Percentiles rank a stretch among this genome's conserved stretches.
phyloP scores from a whole-genome alignment of 2,329 filamentous ascomycete genomes.

The Botrytis tulipae region DNA sequence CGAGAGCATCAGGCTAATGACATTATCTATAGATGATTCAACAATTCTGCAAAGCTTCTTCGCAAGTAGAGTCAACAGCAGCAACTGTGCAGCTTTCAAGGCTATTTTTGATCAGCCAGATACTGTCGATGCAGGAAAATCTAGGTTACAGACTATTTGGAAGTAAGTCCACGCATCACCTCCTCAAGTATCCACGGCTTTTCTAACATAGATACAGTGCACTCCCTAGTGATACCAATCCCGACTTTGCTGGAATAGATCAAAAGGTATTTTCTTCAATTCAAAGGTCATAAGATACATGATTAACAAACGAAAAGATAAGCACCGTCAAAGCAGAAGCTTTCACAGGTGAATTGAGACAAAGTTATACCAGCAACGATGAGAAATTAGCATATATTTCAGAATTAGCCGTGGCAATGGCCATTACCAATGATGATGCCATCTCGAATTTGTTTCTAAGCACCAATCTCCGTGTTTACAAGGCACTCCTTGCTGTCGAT shows the following conservation, averaged over 20 bases:
- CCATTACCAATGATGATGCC: neutral
- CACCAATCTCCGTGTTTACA: conserved; percentile 5
- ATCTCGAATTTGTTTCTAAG: neutral
- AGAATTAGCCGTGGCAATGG: conserved; percentile 6
- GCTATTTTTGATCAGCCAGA: conserved; percentile 11
- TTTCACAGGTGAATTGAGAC: neutral
- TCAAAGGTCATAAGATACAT: neutral
- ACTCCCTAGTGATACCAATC: conserved; percentile 13
- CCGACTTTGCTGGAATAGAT: conserved; percentile 15
- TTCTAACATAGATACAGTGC: neutral
- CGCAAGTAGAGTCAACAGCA: neutral
- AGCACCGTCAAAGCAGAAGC: conserved; percentile 11
- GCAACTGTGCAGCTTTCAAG: conserved; percentile 13
- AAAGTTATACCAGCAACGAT: neutral
- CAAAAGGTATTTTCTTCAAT: neutral
- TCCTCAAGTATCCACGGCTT: neutral
- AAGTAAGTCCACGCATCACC: neutral
- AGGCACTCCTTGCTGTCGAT: conserved; percentile 15
- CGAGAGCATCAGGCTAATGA: neutral
- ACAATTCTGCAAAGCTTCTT: conserved; percentile 10
- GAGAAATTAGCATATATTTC: conserved; percentile 10
- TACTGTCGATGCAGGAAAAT: neutral
- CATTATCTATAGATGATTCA: neutral
- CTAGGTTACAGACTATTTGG: conserved; percentile 11
- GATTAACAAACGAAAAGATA: neutral